Evolutionary conservation across 1,284 basidiomycete genomes (phyloP), one percentile per base, ranked within the genome.

Genomic region (Fomitopsis betulina): DNA sequence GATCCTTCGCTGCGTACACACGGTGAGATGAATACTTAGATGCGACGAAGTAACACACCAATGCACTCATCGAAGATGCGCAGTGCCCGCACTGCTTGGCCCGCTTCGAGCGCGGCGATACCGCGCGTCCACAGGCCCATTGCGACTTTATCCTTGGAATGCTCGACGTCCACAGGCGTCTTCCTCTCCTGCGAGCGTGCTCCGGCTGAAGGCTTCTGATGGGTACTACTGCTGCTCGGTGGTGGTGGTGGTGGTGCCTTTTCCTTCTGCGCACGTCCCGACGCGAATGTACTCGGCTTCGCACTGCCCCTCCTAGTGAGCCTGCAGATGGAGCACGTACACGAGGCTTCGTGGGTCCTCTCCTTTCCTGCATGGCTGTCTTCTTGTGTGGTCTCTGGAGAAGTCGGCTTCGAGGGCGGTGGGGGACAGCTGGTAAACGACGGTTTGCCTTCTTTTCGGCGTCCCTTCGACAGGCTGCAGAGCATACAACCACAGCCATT

Each of bases 41-140:
- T 27, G 25, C 1, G 2, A 30, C 1, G 32, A 7, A 17, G 8
- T 30, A 7, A 52, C 63, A 19, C n/a, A 64, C 63, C 43, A 17
- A 64, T 62, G n/a, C 45, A 56, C 35, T 38, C n/a, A 45, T 25
- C 19, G 33, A 51, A 51, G 5, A 51, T 15, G 3, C 49, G 32
- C 2, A 51, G 17, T n/a, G 49, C 49, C 19, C n/a, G 3, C n/a
- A 5, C 30, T 12, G 32, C 12, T 32, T 51, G 6, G 13, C 49
- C 19, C 2, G 30, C 8, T 1, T 19, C 49, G 10, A 51, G 17
- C 3, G 30, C 32, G 17, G n/a, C 33, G 3, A 27, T 35, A 3
- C 30, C 30, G n/a, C 49, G 49, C 5, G 15, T 47, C 45, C 45
- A 47, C 12, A 47, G 45, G 7, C 25, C 32, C 49, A 51, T 51